Evolutionary conservation across 805 yeast species (phyloP), one percentile per base, ranked within the genome.

Genomic region (Candida tallmaniae): DNA sequence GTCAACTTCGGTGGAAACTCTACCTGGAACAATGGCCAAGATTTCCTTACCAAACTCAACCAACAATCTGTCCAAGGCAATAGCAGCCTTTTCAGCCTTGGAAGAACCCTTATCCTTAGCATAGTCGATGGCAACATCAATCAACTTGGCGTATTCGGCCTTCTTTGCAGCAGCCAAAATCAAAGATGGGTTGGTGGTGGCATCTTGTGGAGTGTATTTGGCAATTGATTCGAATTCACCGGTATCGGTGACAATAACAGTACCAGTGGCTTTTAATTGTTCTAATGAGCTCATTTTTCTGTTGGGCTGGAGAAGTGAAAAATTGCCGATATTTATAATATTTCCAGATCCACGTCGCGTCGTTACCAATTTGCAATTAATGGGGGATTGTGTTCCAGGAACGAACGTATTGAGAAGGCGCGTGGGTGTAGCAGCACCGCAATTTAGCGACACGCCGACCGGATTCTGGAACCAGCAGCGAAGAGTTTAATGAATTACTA

Each of bases 141-240:
- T 83, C 62, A 93, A 74, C 58, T 79, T 74, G 40, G 95, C 83
- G 70, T 93, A 93, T 59, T 83, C 88, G 27, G 88, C 66, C 72
- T 88, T 85, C 69, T 83, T 85, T 39, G 97, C 60, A 40, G 98
- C 98, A 47, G 97, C 97, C 53, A 93, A 73, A 56, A 93, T 90
- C 71, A 93, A 75, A 28, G 97, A 88, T 49, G 98, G 98, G 75
- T 93, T 93, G 62, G 98, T 93, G 52, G 98, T 93, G 49, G 98
- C 96, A 68, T 93, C 98, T 74, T 93, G 97, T 50, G 98, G 98
- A 53, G 93, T 86, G 74, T 83, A 93, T 69, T 89, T 87, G 60
- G 96, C 96, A 62, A 93, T 93, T 46, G 93, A 82, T 66, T 87
- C 97, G 62, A 93, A 93, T 67, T 93, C 98, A 72, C 98, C 98